Evolutionary conservation across 164 flowering plant species (phyloP), one percentile per base, ranked within the genome.

Genomic region (Malania oleifera): DNA sequence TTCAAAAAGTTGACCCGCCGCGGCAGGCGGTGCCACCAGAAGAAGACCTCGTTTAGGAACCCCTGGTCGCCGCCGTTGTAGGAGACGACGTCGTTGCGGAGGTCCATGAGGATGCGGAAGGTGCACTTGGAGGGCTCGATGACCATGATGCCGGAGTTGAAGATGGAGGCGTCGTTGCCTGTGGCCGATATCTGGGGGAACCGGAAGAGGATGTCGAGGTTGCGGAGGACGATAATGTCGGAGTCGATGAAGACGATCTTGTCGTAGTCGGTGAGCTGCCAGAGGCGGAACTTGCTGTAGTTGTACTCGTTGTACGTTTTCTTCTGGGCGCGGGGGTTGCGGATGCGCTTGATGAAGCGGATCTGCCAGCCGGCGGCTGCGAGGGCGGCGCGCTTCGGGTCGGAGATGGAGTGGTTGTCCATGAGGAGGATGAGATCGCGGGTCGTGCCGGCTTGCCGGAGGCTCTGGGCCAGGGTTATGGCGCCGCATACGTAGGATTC

Each of bases 31-130:
- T 95, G 98, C 99, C 99, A 95, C 97, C 96, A 91, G 20, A 82
- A 83, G 54, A 82, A 95, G 0, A 95, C 65, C 64, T 91, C 98
- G 66, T 95, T 95, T 1, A 95, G 74, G 53, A 85, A 95, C 0
- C 99, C 99, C 39, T 95, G 99, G 66, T 91, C 99, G 0, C 99
- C 99, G 1, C 99, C 99, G 56, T 91, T 95, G 80, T 88, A 95
- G 1, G 99, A 91, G 0, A 82, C 60, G 5, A 95, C 70, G 38
- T 82, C 83, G 7, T 60, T 62, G 0, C 79, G 68, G 3, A 27
- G 67, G 18, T 67, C 64, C 96, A 91, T 86, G 1, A 95, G 46
- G 8, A 56, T 18, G 12, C 60, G 24, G 68, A 89, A 95, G 0
- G 90, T 89, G 71, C 98, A 91, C 18, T 84, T 86, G 1, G 97